These are phyloP conservation scores for Tillandsia leiboldiana DNA, from an alignment of 176 grass and related monocot genomes.

Conservation along the genomic window DNA sequence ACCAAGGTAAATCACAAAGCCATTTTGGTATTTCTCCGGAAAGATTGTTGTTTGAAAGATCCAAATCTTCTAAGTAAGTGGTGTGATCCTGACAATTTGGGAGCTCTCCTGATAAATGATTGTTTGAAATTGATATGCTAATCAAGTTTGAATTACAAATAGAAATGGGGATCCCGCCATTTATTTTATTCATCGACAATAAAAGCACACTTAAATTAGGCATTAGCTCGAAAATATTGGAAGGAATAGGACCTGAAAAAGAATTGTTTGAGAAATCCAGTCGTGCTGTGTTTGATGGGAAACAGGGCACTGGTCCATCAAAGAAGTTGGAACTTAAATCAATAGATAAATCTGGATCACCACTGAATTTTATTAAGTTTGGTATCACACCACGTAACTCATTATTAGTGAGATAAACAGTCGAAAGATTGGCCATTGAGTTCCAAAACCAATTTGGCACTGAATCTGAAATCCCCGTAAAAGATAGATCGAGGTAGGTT, in stretches of 20 bases:
- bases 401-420: no score
- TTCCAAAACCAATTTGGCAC: background rate
- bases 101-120: slow-evolving; percentile 3
- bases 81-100: background rate
- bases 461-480: background rate
- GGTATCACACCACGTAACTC: no score
- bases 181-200: slow-evolving; percentile 13
- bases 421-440: background rate
- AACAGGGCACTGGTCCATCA: slow-evolving; percentile 6
- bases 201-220: background rate
- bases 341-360: background rate
- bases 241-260: slow-evolving; percentile 7
- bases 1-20: background rate
- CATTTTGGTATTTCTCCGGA: background rate
- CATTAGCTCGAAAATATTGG: background rate
- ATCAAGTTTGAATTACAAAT: slow-evolving; percentile 4
- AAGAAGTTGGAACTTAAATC: slow-evolving; percentile 36
- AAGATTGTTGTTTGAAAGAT: no score
- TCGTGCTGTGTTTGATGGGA: background rate
- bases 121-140: background rate
- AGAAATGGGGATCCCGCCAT: slow-evolving; percentile 13
- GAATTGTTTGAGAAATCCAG: slow-evolving; percentile 24
- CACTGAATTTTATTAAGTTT: no score
- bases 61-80: no score
- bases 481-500: background rate